Percentiles rank a stretch among this genome's conserved stretches.
These are phyloP conservation scores for Apiospora koreana DNA, from an alignment of 2,329 filamentous ascomycete species.

Conservation along the genomic window DNA sequence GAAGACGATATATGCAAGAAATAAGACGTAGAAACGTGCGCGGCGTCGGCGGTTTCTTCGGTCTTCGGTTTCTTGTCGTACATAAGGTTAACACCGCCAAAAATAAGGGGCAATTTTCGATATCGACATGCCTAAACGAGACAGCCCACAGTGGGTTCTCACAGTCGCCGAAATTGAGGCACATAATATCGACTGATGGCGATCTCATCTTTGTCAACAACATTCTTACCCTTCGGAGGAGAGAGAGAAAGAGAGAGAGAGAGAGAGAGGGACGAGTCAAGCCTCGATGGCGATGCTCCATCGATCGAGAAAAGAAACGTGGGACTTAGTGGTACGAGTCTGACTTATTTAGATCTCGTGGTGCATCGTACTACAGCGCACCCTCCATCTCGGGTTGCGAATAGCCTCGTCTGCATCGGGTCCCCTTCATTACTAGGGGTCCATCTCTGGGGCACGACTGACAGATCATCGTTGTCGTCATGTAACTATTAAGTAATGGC, in stretches of 20 bases:
- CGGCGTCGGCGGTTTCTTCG: neutral
- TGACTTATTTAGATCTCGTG: constrained; percentile 4
- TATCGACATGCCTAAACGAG: neutral
- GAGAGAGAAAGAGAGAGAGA: neutral
- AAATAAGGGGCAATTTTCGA: neutral
- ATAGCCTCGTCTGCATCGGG: neutral
- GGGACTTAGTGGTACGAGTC: neutral
- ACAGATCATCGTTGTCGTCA: neutral
- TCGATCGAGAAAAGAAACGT: constrained; percentile 1
- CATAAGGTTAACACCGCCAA: neutral
- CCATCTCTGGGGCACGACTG: neutral
- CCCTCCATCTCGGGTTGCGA: neutral
- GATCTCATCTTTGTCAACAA: neutral
- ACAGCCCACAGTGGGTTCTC: neutral
- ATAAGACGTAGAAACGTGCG: neutral
- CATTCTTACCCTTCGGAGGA: neutral
- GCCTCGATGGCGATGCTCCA: neutral
- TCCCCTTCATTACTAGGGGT: neutral
- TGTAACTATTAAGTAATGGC: neutral
- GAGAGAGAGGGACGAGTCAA: neutral
- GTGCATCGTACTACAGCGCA: constrained; percentile 1
- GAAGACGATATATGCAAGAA: neutral
- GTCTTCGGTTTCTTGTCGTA: neutral
- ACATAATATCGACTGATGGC: neutral
- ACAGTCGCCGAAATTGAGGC: neutral